Base-by-base conservation (phyloP, 116 monocot species). In the Papilionanthe hybrid region DNA sequence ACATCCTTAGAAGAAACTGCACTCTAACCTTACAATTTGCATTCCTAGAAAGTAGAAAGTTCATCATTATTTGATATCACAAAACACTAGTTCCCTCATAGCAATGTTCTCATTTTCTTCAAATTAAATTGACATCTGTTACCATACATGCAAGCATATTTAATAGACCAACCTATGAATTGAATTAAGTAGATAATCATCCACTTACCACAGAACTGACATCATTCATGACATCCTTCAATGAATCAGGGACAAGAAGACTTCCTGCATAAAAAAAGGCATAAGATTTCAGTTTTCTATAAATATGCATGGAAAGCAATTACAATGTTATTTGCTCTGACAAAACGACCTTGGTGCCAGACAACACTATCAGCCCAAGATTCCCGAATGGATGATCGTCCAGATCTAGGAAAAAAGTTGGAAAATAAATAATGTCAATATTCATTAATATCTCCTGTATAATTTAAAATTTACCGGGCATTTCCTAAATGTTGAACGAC, bases 171-270 rank as follows among this genome's bases (percentile, higher is more conserved):
- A 32, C 37, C 10, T 56, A 69, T 69, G 69, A 73, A 73, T 44
- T 73, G 73, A 44, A 22, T 13, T 30, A 69, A 29, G 19, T 37
- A 71, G 19, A 37, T 48, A n/a, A 55, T 8, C n/a, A 68, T 77
- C 20, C 18, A 71, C 84, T 77, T 93, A 99, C 99, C 91, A 99
- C 93, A 80, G 93, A 72, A 81, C 90, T 88, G 32, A 95, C 89
- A 20, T 84, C 93, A 87, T 89, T 84, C 85, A 99, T 83, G 63
- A 75, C 86, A 87, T 99, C 89, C 79, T 95, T 91, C 88, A 84
- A 89, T 41, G 91, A 90, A 68, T 93, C 99, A 76, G 93, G 95
- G 81, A 86, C 84, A 80, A 99, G 91, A 86, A 99, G 95, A 63
- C 87, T 90, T 73, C 99, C 99, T 99, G 79, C 67, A 81, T 84